A percentile compares a stretch with the other conserved stretches of the same genome.
Conservation (phyloP, 768 basidiomycete species). For the Suillus spraguei region DNA sequence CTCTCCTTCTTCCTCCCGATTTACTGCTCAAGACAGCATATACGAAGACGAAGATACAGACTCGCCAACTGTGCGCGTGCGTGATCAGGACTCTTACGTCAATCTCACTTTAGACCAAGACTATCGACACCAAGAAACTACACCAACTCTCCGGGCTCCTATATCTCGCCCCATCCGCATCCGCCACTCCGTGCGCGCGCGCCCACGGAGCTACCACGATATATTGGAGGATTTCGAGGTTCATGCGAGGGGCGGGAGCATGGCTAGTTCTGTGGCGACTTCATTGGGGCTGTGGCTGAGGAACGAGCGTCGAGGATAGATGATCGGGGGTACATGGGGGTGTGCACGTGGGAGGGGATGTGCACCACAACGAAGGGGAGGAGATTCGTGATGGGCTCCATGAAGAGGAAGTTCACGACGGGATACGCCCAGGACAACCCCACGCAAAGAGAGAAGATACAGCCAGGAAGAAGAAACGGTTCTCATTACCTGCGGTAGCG, state of each 20-base stretch:
- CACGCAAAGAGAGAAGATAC: constrained; percentile 53
- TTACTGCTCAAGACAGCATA: neutral
- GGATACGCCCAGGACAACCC: too few species aligned
- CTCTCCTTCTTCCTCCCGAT: constrained; percentile 6
- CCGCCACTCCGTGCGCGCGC: constrained; percentile 34
- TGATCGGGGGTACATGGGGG: constrained; percentile 18
- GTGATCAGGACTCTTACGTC: neutral
- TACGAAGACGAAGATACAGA: constrained; percentile 2
- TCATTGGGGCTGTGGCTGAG: constrained; percentile 19
- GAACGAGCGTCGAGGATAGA: neutral
- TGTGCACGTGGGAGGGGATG: neutral
- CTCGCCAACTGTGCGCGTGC: neutral
- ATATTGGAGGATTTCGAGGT: constrained; percentile 64
- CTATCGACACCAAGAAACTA: neutral
- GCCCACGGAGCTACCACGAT: constrained; percentile 67
- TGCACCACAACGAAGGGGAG: neutral
- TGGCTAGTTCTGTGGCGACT: constrained; percentile 34
- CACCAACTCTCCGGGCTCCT: neutral
- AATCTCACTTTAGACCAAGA: neutral
- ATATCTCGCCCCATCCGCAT: constrained; percentile 30
- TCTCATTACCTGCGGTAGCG: constrained; percentile 78
- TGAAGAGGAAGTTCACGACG: neutral
- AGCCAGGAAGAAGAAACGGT: constrained; percentile 62
- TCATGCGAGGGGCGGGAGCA: constrained; percentile 32
- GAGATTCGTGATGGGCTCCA: neutral